Conservation (phyloP, 371 early-diverging fungal species). For the Mortierella sp. region DNA sequence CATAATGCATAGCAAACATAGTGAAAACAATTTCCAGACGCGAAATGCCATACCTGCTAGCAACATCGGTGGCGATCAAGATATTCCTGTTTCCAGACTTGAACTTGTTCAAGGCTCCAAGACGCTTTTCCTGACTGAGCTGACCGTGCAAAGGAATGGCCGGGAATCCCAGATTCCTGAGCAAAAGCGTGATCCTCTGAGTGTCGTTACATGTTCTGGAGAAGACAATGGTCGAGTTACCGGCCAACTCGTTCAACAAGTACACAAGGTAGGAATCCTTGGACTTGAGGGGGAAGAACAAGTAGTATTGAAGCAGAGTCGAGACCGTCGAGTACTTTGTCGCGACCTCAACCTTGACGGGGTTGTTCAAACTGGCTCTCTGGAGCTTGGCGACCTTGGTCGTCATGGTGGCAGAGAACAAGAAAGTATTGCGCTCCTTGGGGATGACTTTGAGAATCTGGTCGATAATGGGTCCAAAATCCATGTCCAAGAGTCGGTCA, state of each 20-base stretch:
- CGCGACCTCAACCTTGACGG: constrained; percentile 93
- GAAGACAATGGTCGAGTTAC: constrained; percentile 92
- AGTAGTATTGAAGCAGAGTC: constrained; percentile 93
- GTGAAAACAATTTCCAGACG: neutral
- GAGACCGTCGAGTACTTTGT: constrained; percentile 93
- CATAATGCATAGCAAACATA: neutral
- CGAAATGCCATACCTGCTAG: constrained; percentile 63
- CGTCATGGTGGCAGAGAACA: constrained; percentile 99
- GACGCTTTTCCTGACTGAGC: constrained; percentile 91
- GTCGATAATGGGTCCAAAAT: constrained; percentile 97
- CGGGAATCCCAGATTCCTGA: constrained; percentile 92
- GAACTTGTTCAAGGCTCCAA: constrained; percentile 93
- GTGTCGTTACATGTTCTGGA: constrained; percentile 90
- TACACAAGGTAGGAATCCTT: constrained; percentile 96
- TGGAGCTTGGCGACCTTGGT: constrained; percentile 96
- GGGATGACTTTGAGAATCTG: constrained; percentile 94
- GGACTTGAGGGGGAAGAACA: constrained; percentile 95
- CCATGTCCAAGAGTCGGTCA: constrained; percentile 97
- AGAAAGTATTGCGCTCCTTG: constrained; percentile 91
- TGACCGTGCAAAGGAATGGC: constrained; percentile 97
- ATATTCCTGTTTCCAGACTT: constrained; percentile 89
- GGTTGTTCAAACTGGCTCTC: constrained; percentile 92
- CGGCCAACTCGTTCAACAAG: constrained; percentile 92
- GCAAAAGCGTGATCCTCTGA: constrained; percentile 86
- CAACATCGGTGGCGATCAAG: constrained; percentile 98